These are phyloP conservation scores for Alternaria angustiovoidea DNA, from an alignment of 2,329 filamentous ascomycete genomes.

Conservation along the genomic window DNA sequence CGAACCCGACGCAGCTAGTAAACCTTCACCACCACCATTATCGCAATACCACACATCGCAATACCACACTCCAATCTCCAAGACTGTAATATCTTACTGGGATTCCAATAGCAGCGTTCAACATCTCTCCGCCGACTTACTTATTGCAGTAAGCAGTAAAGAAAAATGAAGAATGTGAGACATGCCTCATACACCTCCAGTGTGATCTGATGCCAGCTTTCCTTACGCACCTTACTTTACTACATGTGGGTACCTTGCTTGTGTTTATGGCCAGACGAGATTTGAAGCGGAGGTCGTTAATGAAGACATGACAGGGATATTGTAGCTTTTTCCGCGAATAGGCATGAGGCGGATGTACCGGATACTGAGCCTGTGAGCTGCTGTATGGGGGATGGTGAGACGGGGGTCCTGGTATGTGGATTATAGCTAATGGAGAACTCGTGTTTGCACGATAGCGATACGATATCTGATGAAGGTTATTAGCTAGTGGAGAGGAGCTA, in stretches of 20 bases:
- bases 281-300: slow-evolving; percentile 4
- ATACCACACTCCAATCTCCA: not conserved
- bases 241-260: slow-evolving; percentile 3
- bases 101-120: slow-evolving; percentile 33
- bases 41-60: slow-evolving; percentile 4
- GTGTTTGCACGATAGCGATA: not conserved
- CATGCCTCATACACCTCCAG: slow-evolving; percentile 11
- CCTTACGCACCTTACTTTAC: not conserved
- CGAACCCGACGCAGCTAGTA: not conserved
- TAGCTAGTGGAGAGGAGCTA: not conserved
- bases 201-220: slow-evolving; percentile 17
- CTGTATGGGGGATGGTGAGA: slow-evolving; percentile 15
- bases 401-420: slow-evolving; percentile 6
- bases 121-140: slow-evolving; percentile 20
- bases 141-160: slow-evolving; percentile 17
- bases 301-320: not conserved
- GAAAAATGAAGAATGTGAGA: slow-evolving; percentile 17
- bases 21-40: slow-evolving; percentile 12
- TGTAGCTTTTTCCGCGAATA: slow-evolving; percentile 18
- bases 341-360: slow-evolving; percentile 3
- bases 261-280: not conserved
- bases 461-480: not conserved
- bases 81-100: slow-evolving; percentile 27
- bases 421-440: not conserved
- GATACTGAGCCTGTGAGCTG: not conserved